Base-by-base conservation (phyloP, 2,329 filamentous ascomycete species). In the Coleophoma crateriformis region DNA sequence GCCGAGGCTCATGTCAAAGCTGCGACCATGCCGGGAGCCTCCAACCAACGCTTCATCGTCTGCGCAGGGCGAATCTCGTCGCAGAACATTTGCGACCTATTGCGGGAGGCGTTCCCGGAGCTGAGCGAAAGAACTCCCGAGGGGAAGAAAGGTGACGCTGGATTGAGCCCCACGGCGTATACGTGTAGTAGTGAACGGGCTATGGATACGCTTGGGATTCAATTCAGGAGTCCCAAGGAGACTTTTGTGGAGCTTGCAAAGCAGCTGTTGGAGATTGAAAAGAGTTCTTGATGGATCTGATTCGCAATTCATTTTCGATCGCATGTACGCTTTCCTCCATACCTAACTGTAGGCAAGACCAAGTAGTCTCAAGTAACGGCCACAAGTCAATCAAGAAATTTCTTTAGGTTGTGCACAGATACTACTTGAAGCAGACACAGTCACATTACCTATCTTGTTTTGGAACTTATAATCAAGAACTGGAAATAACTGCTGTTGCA, bases 1-100 rank as follows among this genome's bases (percentile, higher is more conserved):
- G 83, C 83, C 0, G 63, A 73, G 7, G 79, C 79, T 0, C 82
- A 87, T 54, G 71, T 87, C 17, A 70, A 71, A n/a, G 80, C 82
- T 0, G 68, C 78, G 46, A 64, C 77, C 50, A 70, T 77, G 35
- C 71, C 76, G 0, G 76, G 77, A 33, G 81, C 78, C 2, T 79
- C 78, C 0, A 73, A 74, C 34, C 74, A 82, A 61, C 73, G 85
- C 3, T 86, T 85, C 67, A 81, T 85, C 58, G 63, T 84, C 27
- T 76, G 81, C 0, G 74, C 74, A 0, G 78, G 76, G 1, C 71
- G 76, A 57, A 84, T 84, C 58, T 75, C 71, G 46, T 84, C 84
- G 61, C 75, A 77, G 59, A 68, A 76, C 55, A 75, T 84, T 33
- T 74, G 73, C 0, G 71, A 80, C 49, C 68, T 79, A 35, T 71